Evolutionary conservation across 2,329 filamentous ascomycete species (phyloP), one percentile per base, ranked within the genome.

Genomic region (Botryosphaeria dothidea): DNA sequence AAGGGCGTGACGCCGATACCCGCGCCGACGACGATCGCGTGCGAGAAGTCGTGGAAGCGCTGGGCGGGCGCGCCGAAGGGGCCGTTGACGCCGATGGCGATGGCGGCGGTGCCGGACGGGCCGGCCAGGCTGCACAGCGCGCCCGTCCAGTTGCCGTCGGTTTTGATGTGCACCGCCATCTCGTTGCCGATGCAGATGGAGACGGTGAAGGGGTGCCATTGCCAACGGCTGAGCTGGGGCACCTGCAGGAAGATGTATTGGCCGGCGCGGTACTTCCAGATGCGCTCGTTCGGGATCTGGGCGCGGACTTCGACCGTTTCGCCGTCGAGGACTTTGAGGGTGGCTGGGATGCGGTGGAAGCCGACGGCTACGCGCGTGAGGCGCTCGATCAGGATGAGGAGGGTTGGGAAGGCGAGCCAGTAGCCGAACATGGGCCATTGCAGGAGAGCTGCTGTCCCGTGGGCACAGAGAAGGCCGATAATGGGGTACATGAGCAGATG

Each of bases 121-220:
- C 77, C 76, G 0, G 78, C 80, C 4, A 85, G 69, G 0, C 79
- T 73, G 9, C 81, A 78, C 1, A 87, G 75, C 51, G 73, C 74
- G 3, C 74, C 74, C 0, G 85, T 86, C 85, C 84, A 87, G 71
- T 86, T 80, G 0, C 85, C 85, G 51, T 86, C 84, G 3, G 82
- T 83, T 70, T 87, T 87, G 76, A 87, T 86, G 68, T 87, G 85
- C 0, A 87, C 71, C 71, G 82, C 81, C 74, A 87, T 80, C 34
- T 80, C 78, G 27, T 82, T 81, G 0, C 81, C 83, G 15, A 80
- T 78, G 67, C 84, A 87, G 2, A 82, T 81, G 0, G 85, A 86
- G 0, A 87, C 82, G 0, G 85, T 87, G 68, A 87, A 87, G 0
- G 84, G 85, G 64, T 87, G 85, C 85, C 85, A 87, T 68, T 87